These are phyloP conservation scores for Cicer arietinum DNA, from an alignment of 306 rosid genomes.

Conservation along the genomic window DNA sequence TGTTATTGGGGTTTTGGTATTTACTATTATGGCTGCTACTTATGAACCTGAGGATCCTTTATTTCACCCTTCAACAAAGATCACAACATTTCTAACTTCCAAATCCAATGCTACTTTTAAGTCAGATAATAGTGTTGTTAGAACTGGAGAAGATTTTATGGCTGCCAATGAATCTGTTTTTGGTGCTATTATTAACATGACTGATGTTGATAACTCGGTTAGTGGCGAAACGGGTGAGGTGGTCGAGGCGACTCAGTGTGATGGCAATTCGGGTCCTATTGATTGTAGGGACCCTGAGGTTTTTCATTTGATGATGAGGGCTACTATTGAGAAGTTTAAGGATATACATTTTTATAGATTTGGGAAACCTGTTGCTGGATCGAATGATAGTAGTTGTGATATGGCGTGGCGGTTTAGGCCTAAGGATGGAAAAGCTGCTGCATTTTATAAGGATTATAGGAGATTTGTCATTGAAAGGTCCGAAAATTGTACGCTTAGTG, in stretches of 20 bases:
- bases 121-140: conserved; percentile 79
- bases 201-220: conserved; percentile 62
- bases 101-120: conserved; percentile 94
- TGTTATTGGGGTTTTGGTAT: conserved; percentile 84
- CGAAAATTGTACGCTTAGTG: conserved; percentile 67
- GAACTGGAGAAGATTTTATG: conserved; percentile 96
- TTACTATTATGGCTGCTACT: conserved; percentile 93
- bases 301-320: conserved; percentile 91
- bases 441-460: conserved; percentile 91
- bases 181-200: conserved; percentile 63
- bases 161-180: conserved; percentile 79
- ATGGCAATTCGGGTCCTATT: conserved; percentile 61
- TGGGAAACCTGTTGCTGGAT: conserved; percentile 77
- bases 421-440: conserved; percentile 91
- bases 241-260: conserved; percentile 51
- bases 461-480: conserved; percentile 81
- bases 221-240: conserved; percentile 35
- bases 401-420: conserved; percentile 99
- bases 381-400: conserved; percentile 74
- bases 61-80: conserved; percentile 93
- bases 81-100: conserved; percentile 84
- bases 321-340: conserved; percentile 83
- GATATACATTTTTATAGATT: conserved; percentile 92
- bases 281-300: conserved; percentile 91
- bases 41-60: conserved; percentile 97